Percentiles rank a stretch among this genome's conserved stretches.
phyloP scores from a whole-genome alignment of 306 rosid genomes.

The Acmispon strigosus region DNA sequence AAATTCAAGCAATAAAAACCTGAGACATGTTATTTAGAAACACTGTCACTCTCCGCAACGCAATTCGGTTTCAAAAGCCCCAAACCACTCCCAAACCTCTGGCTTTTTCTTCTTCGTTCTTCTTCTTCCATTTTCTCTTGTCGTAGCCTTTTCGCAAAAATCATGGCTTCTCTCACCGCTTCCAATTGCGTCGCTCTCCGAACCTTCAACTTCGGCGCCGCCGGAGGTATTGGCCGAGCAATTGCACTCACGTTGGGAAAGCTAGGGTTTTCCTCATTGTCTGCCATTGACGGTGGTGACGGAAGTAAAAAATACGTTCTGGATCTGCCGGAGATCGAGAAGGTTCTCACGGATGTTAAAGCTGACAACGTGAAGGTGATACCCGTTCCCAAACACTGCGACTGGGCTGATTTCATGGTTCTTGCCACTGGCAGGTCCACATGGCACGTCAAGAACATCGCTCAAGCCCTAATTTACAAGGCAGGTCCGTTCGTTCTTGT shows the following conservation, averaged over 20 bases:
- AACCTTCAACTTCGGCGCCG: constrained; percentile 17
- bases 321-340: constrained; percentile 71
- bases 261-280: constrained; percentile 29
- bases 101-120: too few relatives aligned
- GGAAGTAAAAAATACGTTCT: constrained; percentile 28
- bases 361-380: constrained; percentile 80
- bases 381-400: constrained; percentile 43
- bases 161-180: constrained; percentile 70
- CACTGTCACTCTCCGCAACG: too few relatives aligned
- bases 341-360: constrained; percentile 67
- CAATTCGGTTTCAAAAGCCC: too few relatives aligned
- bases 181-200: constrained; percentile 50
- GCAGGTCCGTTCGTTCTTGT: constrained; percentile 31
- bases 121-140: constrained; percentile 25
- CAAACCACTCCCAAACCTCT: too few relatives aligned
- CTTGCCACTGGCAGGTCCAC: constrained; percentile 84
- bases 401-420: constrained; percentile 89
- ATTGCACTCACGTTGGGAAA: constrained; percentile 14
- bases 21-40: too few relatives aligned
- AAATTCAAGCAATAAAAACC: too few relatives aligned
- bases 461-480: constrained; percentile 90
- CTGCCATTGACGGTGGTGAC: background rate
- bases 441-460: constrained; percentile 95
- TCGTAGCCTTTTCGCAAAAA: constrained; percentile 19
- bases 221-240: background rate